Conservation (phyloP, 2,329 filamentous ascomycete genomes). For the Penicillium sp. region DNA sequence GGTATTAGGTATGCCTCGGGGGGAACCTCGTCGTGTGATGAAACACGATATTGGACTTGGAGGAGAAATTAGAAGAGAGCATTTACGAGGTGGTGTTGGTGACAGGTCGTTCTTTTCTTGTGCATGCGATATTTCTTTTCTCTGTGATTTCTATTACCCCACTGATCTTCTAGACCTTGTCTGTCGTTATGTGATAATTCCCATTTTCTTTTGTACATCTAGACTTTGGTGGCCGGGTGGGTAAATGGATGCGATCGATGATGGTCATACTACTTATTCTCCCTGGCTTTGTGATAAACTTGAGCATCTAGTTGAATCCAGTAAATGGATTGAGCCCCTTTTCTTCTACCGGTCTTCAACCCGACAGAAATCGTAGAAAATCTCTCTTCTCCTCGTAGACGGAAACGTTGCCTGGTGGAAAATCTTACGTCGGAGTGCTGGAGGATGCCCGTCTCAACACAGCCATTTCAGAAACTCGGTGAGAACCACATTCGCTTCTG, state of each 20-base stretch:
- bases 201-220: slow-evolving; percentile 22
- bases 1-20: slow-evolving; percentile 42
- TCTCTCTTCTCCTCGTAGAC: neutral
- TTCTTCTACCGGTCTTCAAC: neutral
- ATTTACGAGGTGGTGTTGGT: slow-evolving; percentile 12
- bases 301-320: neutral
- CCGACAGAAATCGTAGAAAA: neutral
- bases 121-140: slow-evolving; percentile 1
- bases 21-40: slow-evolving; percentile 2
- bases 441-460: no score
- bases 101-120: neutral
- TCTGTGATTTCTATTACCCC: slow-evolving; percentile 3
- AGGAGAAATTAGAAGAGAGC: neutral
- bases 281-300: neutral
- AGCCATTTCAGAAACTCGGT: no score
- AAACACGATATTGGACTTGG: neutral
- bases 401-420: no score
- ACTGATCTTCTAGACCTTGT: slow-evolving; percentile 13
- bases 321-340: neutral
- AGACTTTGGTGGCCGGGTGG: slow-evolving; percentile 3
- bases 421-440: no score
- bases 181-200: slow-evolving; percentile 9
- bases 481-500: no score
- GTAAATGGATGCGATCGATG: neutral
- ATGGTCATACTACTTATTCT: neutral